Conservation (phyloP, 164 flowering plant species). For the Annona cherimola region DNA sequence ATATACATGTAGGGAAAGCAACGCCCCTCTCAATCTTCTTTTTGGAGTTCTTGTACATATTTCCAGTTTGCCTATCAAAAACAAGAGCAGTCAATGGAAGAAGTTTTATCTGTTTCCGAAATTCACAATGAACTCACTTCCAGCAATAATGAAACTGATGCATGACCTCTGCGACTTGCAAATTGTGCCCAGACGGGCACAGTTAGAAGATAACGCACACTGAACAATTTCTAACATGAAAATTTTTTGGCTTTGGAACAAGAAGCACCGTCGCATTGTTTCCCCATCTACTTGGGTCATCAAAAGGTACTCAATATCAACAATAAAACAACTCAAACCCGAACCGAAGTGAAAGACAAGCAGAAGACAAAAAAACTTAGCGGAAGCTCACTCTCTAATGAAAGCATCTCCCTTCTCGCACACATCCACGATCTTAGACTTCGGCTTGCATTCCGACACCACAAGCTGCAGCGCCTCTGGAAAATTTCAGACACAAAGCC, state of each 20-base stretch:
- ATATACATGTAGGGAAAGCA: slow-evolving; percentile 90
- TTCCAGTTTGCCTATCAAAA: slow-evolving; percentile 65
- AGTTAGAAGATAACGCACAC: not conserved
- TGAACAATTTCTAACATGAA: too few species aligned
- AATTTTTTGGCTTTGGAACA: too few species aligned
- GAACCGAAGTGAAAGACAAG: not conserved
- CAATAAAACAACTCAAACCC: not conserved
- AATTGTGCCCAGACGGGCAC: not conserved
- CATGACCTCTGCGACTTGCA: not conserved
- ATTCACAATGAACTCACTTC: not conserved
- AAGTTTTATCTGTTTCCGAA: too few species aligned
- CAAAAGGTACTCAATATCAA: not conserved
- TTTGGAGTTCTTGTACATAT: slow-evolving; percentile 89
- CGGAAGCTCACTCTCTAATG: slow-evolving; percentile 64
- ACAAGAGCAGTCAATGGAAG: not conserved
- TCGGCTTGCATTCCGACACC: slow-evolving; percentile 73
- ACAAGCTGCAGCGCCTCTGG: slow-evolving; percentile 89
- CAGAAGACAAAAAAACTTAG: not conserved
- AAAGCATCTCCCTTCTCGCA: slow-evolving; percentile 86
- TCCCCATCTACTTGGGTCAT: not conserved
- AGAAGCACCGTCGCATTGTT: not conserved
- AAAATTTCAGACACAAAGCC: not conserved
- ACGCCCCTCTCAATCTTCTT: slow-evolving; percentile 92
- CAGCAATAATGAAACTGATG: not conserved
- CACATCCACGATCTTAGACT: slow-evolving; percentile 73